A percentile compares a stretch with the other conserved stretches of the same genome.
These are phyloP conservation scores for Tarenaya hassleriana DNA, from an alignment of 345 rosid genomes.

Conservation along the genomic window DNA sequence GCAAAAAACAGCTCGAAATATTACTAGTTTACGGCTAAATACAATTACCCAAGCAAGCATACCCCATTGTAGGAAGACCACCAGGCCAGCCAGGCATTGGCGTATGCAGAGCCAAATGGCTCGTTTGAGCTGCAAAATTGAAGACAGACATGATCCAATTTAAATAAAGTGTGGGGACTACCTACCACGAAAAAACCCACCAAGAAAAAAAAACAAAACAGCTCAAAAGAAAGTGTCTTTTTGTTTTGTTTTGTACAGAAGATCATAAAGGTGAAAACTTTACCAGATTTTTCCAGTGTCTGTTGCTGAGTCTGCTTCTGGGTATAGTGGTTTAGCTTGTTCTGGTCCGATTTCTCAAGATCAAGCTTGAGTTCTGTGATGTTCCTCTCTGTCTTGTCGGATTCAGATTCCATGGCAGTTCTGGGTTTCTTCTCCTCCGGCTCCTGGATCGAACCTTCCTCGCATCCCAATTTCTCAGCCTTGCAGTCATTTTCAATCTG, in stretches of 20 bases:
- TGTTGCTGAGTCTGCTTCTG: constrained; percentile 50
- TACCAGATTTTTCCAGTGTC: constrained; percentile 57
- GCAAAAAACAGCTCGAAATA: not conserved
- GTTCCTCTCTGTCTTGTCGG: constrained; percentile 53
- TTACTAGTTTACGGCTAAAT: not conserved
- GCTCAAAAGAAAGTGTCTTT: no score
- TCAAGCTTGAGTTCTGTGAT: constrained; percentile 73
- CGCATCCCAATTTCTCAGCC: constrained; percentile 19
- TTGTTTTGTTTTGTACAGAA: no score
- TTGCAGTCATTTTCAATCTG: constrained; percentile 42
- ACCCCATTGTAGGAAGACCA: constrained; percentile 97
- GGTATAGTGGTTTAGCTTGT: constrained; percentile 34
- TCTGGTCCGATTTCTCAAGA: constrained; percentile 70
- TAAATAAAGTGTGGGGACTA: not conserved
- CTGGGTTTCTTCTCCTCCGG: constrained; percentile 37
- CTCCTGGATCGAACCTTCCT: constrained; percentile 37
- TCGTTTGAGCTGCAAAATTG: constrained; percentile 52
- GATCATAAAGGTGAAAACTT: not conserved
- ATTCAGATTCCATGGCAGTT: constrained; percentile 39
- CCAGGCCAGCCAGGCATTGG: constrained; percentile 89
- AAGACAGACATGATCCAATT: not conserved
- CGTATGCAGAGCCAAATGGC: constrained; percentile 59
- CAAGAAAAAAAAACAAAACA: not conserved
- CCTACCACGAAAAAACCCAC: not conserved
- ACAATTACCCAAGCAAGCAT: constrained; percentile 16